Evolutionary conservation across 441 rosid species (phyloP), one percentile per base, ranked within the genome.

Genomic region (Corymbia calophylla): DNA sequence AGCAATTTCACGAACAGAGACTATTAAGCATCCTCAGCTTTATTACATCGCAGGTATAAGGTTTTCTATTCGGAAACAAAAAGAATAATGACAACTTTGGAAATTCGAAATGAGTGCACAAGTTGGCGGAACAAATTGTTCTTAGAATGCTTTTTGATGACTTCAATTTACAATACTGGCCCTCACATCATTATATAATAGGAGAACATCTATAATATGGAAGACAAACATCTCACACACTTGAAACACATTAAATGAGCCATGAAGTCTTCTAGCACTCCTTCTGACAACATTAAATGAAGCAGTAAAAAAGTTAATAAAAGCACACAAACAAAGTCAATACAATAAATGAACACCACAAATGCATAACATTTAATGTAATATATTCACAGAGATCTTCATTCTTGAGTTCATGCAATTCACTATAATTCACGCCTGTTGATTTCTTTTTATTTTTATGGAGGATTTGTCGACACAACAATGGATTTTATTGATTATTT

Each of bases 61-160:
- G 84, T 39, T 44, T 77, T 62, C 49, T 9, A 6, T 58, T 58
- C 44, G 62, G 25, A 58, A 58, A 27, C 62, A 23, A 23, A 23
- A 58, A 13, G 29, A 58, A 58, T 58, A 0, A 56, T 56, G 9
- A 55, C 10, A 56, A 58, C 64, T 58, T 23, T 25, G 29, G 64
- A 58, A 58, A 58, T 58, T 25, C 18, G 64, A 29, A 25, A 58
- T 2, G 64, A 25, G 64, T 58, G n/a, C 7, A 58, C n/a, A 27
- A 60, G 0, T 27, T 27, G 0, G 16, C 5, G 31, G 66, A 8
- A 27, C 31, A 60, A 60, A 60, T 60, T 60, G 0, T 12, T 27
- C 66, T 60, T 60, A 27, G 8, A 27, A 27, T 60, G 0, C 66
- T 60, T 60, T 60, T 27, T 27, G 66, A 60, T 60, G 66, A 27